phyloP scores from a whole-genome alignment of 1,284 basidiomycete genomes.

The Ganoderma lingzhi region DNA sequence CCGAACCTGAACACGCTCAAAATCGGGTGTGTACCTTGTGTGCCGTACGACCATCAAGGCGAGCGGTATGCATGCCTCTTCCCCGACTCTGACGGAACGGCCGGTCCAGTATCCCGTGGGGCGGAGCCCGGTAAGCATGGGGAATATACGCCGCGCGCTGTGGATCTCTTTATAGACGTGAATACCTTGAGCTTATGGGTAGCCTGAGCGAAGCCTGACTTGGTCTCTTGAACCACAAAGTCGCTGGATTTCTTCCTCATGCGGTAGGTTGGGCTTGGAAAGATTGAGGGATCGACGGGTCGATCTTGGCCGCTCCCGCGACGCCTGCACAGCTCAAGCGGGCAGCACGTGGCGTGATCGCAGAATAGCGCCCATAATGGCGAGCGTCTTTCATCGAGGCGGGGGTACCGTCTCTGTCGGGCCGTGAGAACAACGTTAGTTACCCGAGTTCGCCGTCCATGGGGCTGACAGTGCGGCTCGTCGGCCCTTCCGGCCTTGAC shows the following conservation, averaged over 20 bases:
- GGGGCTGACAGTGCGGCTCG: neutral
- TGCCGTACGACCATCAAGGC: conserved; percentile 15
- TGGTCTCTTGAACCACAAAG: neutral
- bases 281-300: conserved; percentile 12
- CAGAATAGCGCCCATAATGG: conserved; percentile 8
- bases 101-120: neutral
- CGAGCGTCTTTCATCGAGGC: neutral
- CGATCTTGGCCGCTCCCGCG: conserved; percentile 19
- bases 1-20: neutral
- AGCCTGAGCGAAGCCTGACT: neutral
- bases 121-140: neutral
- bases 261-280: conserved; percentile 6
- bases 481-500: neutral
- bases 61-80: conserved; percentile 7
- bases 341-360: conserved; percentile 6
- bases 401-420: neutral
- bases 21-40: neutral
- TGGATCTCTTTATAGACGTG: neutral
- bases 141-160: neutral
- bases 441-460: neutral
- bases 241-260: conserved; percentile 6
- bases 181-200: neutral
- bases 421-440: neutral
- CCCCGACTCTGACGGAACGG: neutral
- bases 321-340: neutral